phyloP scores from a whole-genome alignment of 2,329 filamentous ascomycete genomes.

The Microsporum audouinii region DNA sequence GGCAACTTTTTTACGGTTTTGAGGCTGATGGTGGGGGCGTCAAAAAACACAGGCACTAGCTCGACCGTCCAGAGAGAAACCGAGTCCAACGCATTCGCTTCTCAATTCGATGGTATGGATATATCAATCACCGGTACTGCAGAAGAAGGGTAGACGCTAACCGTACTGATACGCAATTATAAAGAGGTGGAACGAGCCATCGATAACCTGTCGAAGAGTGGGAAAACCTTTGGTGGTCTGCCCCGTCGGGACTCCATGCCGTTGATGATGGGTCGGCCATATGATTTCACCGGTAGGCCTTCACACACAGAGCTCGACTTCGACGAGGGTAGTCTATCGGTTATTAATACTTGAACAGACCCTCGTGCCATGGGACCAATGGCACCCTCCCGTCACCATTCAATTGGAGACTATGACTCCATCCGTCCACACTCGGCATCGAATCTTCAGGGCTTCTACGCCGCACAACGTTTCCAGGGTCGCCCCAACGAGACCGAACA shows the following conservation, averaged over 20 bases:
- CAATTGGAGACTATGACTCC: constrained; percentile 71
- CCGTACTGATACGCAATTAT: background rate
- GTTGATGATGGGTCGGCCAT: constrained; percentile 48
- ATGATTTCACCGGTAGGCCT: constrained; percentile 48
- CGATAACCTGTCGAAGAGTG: constrained; percentile 92
- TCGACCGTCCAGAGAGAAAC: constrained; percentile 59
- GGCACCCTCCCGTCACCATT: constrained; percentile 63
- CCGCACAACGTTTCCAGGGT: constrained; percentile 80
- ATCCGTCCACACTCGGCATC: constrained; percentile 61
- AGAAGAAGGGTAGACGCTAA: background rate
- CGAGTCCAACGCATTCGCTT: constrained; percentile 65
- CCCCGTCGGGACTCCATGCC: constrained; percentile 72
- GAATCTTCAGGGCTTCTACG: constrained; percentile 88
- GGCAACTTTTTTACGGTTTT: background rate
- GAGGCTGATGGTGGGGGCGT: constrained; percentile 1
- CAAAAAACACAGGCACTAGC: constrained; percentile 50
- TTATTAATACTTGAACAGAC: constrained; percentile 41
- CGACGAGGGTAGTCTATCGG: background rate
- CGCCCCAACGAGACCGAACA: constrained; percentile 89
- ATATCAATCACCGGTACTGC: background rate
- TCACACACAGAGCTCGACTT: background rate
- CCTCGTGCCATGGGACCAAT: constrained; percentile 47
- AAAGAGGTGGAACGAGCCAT: constrained; percentile 90
- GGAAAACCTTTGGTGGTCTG: constrained; percentile 69
- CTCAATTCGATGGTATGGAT: constrained; percentile 78